Base-by-base conservation (phyloP, 768 basidiomycete species). In the Boletus insuetus region DNA sequence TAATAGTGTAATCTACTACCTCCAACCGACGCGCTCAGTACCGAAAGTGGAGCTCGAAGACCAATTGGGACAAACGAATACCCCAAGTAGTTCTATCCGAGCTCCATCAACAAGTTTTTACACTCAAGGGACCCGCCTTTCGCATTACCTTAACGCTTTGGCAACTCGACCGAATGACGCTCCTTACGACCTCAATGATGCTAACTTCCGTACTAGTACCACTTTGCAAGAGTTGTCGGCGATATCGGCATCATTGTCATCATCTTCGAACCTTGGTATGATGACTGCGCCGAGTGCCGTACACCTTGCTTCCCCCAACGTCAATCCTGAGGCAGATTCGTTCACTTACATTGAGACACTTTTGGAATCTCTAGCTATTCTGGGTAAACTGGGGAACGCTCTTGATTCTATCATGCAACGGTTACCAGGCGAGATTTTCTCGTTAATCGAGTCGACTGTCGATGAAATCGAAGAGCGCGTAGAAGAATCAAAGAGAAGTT, bases 261-360 rank as follows among this genome's bases (percentile, higher is more conserved):
- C 63, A 14, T 65, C 61, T 31, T 58, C 64, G 7, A 72, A 72
- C 35, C 46, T 64, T 44, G 63, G 58, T 48, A 17, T 53, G 41
- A 53, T 63, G 51, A 47, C 63, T 41, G 39, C 47, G 45, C 53
- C 70, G 16, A 56, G 57, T 40, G 56, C 67, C 47, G 32, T 53
- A 17, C 64, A 68, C 13, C 54, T 65, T 22, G 62, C 58, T 6
- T 64, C 67, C 22, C 61, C 60, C 50, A 68, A 60, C 58, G 55
- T 56, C 55, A 95, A 94, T 64, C 94, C 95, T 5, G 97, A 99
- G 73, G 79, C 84, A 11, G 93, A 99, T 67, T 94, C 93, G 0
- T 99, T 97, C 71, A 73, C 84, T 5, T 98, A 98, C 65, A 87
- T 98, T 60, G 97, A 98, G 73, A 89, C 84, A 2, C 78, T 98